Evolutionary conservation across 139 green algal species (phyloP), one percentile per base, ranked within the genome.

Genomic region (Haematococcus lacustris): DNA sequence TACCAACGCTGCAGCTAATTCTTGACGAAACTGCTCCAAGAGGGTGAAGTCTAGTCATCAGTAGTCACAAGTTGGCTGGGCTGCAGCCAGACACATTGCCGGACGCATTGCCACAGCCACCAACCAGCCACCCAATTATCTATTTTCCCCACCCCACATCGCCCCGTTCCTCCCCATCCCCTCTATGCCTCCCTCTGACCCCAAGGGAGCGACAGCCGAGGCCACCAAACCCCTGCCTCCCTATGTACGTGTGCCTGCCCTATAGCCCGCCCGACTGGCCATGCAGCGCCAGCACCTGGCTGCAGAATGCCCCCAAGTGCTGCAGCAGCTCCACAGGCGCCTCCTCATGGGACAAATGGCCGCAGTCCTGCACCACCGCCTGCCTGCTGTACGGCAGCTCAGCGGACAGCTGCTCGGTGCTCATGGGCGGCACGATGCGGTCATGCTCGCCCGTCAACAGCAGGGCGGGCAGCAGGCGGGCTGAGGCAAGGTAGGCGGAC

Each of bases 331-430:
- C 41, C 7, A 30, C 43, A 2, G 86, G 89, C 2, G 71, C 75
- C 80, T 94, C 89, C 72, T 94, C 88, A 67, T 93, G 85, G 0
- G 76, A 85, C 38, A 96, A 67, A 72, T 96, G 89, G 1, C 89
- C 91, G 68, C 88, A 93, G 41, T 78, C 73, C 0, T 82, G 75
- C 59, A 96, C 63, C 32, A 93, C 60, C 0, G 67, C 75, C 2
- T 77, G 39, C 4, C 78, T 77, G 0, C 69, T 62, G 3, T 64
- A 40, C 1, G 66, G 73, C 40, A 92, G 75, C 0, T 82, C 68
- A 23, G 51, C 35, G 0, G 63, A 61, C 23, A 91, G 51, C 1
- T 51, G 61, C 38, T 79, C 60, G 2, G 73, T 53, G 39, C 80
- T 81, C 32, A 38, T 30, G 0, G 80, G 81, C 0, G 83, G 76